phyloP scores from a whole-genome alignment of 352 stramenopile genomes.

The Pseudoperonospora humuli region DNA sequence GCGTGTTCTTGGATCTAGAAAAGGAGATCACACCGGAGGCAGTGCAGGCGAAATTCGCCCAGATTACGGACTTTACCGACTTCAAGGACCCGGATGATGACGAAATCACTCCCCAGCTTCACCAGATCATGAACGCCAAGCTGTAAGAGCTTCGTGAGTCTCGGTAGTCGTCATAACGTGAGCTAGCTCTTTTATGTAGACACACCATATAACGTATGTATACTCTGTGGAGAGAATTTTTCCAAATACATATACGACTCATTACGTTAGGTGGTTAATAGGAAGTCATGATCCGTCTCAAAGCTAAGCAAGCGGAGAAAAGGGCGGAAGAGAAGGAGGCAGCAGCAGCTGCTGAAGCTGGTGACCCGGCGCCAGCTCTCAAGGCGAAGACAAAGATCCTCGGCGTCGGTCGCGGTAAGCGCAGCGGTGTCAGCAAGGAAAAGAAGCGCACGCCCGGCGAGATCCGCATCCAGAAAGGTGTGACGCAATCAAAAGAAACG shows the following conservation, averaged over 20 bases:
- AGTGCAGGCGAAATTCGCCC: constrained; percentile 63
- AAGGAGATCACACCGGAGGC: constrained; percentile 69
- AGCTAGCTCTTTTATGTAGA: no score
- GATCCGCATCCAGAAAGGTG: constrained; percentile 98
- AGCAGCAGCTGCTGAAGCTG: constrained; percentile 15
- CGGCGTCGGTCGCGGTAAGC: constrained; percentile 73
- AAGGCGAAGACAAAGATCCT: constrained; percentile 84
- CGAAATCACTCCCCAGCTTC: constrained; percentile 68
- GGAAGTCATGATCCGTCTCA: constrained; percentile 84
- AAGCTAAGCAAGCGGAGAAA: constrained; percentile 84
- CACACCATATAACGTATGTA: no score
- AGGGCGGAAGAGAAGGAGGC: constrained; percentile 65
- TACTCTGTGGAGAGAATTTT: no score
- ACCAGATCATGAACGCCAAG: constrained; percentile 71
- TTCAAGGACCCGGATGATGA: constrained; percentile 72
- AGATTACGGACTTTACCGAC: constrained; percentile 72
- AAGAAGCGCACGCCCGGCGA: constrained; percentile 94
- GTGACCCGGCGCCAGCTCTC: constrained; percentile 8
- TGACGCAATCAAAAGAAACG: background rate
- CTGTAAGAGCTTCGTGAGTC: constrained; percentile 30
- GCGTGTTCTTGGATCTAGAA: constrained; percentile 61
- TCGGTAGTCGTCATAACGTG: no score
- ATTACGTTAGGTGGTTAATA: no score
- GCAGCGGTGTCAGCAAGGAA: constrained; percentile 55
- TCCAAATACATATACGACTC: no score